These are phyloP conservation scores for Lasiodiplodia citricola DNA, from an alignment of 2,329 filamentous ascomycete genomes.

Conservation along the genomic window DNA sequence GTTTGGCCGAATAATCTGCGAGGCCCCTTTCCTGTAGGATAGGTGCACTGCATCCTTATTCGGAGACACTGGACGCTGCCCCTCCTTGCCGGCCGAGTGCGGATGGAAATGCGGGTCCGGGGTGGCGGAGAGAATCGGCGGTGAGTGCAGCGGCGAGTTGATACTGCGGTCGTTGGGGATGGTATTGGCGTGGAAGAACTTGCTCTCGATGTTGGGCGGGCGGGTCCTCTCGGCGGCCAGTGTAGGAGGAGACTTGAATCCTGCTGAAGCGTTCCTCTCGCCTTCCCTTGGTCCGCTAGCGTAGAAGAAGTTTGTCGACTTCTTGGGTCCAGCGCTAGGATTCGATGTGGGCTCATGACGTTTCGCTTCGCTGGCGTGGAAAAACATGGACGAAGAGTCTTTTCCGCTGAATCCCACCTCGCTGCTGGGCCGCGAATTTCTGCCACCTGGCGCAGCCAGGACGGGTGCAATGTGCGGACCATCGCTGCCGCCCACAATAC, in stretches of 20 bases:
- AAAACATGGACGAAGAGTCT: conserved; percentile 71
- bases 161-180: conserved; percentile 45
- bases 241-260: conserved; percentile 42
- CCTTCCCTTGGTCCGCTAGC: conserved; percentile 55
- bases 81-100: conserved; percentile 31
- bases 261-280: conserved; percentile 31
- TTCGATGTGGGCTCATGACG: conserved; percentile 39
- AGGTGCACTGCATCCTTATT: conserved; percentile 55
- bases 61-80: conserved; percentile 48
- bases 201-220: conserved; percentile 44
- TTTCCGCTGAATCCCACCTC: conserved; percentile 37
- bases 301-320: conserved; percentile 57
- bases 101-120: conserved; percentile 34
- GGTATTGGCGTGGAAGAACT: conserved; percentile 76
- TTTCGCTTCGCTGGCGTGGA: conserved; percentile 81
- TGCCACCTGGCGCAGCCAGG: conserved; percentile 8
- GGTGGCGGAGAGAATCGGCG: conserved; percentile 36
- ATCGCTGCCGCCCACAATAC: conserved; percentile 38
- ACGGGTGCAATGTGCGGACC: neutral
- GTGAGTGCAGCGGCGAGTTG: conserved; percentile 40
- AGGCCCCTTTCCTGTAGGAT: conserved; percentile 56
- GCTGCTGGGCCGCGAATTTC: conserved; percentile 18
- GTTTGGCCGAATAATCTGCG: conserved; percentile 52
- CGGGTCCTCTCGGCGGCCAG: conserved; percentile 37
- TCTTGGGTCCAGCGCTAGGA: conserved; percentile 41